These are phyloP conservation scores for Solanum chiquidenum DNA, from an alignment of 257 asterid species.

Conservation along the genomic window DNA sequence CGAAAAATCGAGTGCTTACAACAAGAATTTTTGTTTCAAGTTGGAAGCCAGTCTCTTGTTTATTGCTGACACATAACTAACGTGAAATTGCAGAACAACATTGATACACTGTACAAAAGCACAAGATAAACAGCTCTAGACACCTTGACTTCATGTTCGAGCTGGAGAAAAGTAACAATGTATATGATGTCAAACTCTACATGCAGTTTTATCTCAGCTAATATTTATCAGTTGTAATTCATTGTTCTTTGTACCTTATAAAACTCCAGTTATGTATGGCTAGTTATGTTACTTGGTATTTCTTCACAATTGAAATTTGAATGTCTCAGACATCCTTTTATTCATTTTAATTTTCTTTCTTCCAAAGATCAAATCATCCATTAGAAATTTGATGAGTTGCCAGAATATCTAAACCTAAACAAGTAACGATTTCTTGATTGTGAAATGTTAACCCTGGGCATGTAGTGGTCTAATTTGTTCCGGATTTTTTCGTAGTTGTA, in stretches of 20 bases:
- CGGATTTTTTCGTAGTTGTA: background rate
- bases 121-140: conserved; percentile 21
- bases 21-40: background rate
- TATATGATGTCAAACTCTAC: background rate
- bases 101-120: conserved; percentile 49
- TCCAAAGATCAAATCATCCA: background rate
- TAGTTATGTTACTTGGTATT: background rate
- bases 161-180: background rate
- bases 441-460: background rate
- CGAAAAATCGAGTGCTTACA: background rate
- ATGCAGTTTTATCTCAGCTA: background rate
- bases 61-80: background rate
- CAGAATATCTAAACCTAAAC: background rate
- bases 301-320: background rate
- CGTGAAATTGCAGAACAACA: conserved; percentile 35
- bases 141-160: background rate
- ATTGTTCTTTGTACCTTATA: background rate
- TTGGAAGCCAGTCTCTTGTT: background rate
- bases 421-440: background rate
- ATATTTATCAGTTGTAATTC: background rate
- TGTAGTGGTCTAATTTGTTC: background rate
- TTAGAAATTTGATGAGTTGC: background rate
- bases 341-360: background rate
- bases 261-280: background rate
- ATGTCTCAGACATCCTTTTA: background rate